phyloP scores from a whole-genome alignment of 495 filamentous ascomycete species.

The Glutinoglossum americanum region DNA sequence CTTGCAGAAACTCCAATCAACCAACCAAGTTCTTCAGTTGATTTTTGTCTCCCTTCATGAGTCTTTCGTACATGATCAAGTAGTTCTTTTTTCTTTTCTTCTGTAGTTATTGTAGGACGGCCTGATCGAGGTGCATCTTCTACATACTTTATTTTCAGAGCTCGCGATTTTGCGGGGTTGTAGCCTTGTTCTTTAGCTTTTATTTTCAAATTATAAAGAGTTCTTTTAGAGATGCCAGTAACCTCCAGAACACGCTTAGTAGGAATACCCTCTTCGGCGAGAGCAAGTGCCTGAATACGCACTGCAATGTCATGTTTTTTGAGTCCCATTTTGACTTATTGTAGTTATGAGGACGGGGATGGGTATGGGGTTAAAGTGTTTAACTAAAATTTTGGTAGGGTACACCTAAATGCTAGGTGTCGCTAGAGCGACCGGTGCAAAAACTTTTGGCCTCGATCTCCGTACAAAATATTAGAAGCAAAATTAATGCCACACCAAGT shows the following conservation, averaged over 20 bases:
- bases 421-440: too few relatives aligned
- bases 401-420: too few relatives aligned
- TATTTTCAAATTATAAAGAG: slow-evolving; percentile 1
- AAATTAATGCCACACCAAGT: too few relatives aligned
- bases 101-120: neutral
- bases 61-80: neutral
- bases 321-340: too few relatives aligned
- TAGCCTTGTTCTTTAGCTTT: slow-evolving; percentile 1
- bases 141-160: slow-evolving; percentile 22
- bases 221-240: slow-evolving; percentile 2
- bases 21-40: neutral
- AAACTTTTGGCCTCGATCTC: too few relatives aligned
- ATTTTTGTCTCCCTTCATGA: neutral
- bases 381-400: too few relatives aligned
- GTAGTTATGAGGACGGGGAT: too few relatives aligned
- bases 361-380: too few relatives aligned
- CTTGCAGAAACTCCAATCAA: neutral
- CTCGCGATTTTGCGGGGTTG: slow-evolving; percentile 9
- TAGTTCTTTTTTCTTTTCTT: neutral
- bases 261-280: slow-evolving; percentile 2
- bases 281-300: slow-evolving; percentile 3
- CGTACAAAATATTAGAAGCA: too few relatives aligned
- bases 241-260: neutral
- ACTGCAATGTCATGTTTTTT: neutral
- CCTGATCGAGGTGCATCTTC: slow-evolving; percentile 12